Conservation (phyloP, 495 filamentous ascomycete genomes). For the Corynascus novoguineensis region DNA sequence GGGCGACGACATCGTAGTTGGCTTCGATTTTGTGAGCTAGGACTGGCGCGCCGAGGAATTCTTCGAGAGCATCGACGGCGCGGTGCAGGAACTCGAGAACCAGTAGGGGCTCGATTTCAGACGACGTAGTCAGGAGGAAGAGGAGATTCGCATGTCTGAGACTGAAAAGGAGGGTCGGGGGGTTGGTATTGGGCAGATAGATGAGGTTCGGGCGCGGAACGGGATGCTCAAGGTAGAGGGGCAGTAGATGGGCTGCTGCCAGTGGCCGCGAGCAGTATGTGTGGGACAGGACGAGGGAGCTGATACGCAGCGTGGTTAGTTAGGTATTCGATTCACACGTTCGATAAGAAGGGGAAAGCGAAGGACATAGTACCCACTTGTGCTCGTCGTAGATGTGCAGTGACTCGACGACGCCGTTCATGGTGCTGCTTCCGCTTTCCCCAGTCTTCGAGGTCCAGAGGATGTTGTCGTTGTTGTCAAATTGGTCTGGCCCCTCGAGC, state of each 20-base stretch:
- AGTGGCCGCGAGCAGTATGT: constrained; percentile 67
- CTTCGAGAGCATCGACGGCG: constrained; percentile 85
- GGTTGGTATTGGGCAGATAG: constrained; percentile 72
- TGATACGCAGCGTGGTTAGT: constrained; percentile 12
- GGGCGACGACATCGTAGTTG: constrained; percentile 90
- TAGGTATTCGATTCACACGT: not conserved
- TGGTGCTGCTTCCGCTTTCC: constrained; percentile 33
- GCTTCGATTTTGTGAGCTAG: constrained; percentile 77
- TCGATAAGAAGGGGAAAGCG: not conserved
- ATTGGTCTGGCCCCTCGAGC: constrained; percentile 6
- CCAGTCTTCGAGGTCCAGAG: not conserved
- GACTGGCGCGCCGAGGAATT: constrained; percentile 87
- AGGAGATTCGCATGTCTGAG: constrained; percentile 80
- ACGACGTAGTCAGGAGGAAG: constrained; percentile 74
- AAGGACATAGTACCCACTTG: constrained; percentile 51
- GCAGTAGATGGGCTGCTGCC: constrained; percentile 66
- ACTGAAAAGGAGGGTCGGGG: constrained; percentile 86
- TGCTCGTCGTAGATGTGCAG: constrained; percentile 94
- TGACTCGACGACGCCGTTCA: constrained; percentile 88
- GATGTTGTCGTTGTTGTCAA: constrained; percentile 1
- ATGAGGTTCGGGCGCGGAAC: constrained; percentile 78
- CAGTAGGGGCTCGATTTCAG: constrained; percentile 89
- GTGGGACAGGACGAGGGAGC: constrained; percentile 49
- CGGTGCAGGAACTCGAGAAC: constrained; percentile 93
- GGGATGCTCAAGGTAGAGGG: constrained; percentile 81